Evolutionary conservation across 441 rosid genomes (phyloP), one percentile per base, ranked within the genome.

Genomic region (Populus hybrid): DNA sequence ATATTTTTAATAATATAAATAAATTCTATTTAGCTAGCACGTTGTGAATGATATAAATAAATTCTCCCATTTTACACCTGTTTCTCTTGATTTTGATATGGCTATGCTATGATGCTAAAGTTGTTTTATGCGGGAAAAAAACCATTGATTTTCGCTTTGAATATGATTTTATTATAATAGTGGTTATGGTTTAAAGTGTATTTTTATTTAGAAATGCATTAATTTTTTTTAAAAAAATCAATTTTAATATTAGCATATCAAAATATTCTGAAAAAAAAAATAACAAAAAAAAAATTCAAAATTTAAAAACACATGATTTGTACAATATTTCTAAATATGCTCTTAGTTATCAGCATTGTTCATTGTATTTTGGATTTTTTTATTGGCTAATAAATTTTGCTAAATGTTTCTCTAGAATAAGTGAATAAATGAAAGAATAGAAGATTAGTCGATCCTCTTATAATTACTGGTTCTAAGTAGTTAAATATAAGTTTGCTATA

Each of bases 381-480:
- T 57, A 7, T 57, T 57, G 3, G 21, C 10, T 57, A 18, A 18
- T 20, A 18, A 57, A 57, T 2, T 57, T 7, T 6, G 63, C 23
- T 57, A 57, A 57, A 7, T 20, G 63, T 20, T 46, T 46, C 57
- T 46, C 57, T 14, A 20, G 63, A 57, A 20, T 2, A 20, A 2
- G 9, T 4, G 3, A 6, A 57, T 6, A 57, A 57, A 57, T 3
- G 63, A 7, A 18, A 57, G 23, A 57, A 57, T 20, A 20, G 9
- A 1, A 6, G 35, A 34, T 34, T 34, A 6, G 35, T 34, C 6
- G 8, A 34, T 6, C 1, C 6, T 32, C 6, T 32, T 1, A 6
- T 6, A 34, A 34, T 1, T 0, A 34, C 0, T 6, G 1, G 35
- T 34, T 34, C 1, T 34, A 0, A 34, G 0, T 0, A 34, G 1